Conservation (phyloP, 306 rosid genomes). For the Malus domestica region DNA sequence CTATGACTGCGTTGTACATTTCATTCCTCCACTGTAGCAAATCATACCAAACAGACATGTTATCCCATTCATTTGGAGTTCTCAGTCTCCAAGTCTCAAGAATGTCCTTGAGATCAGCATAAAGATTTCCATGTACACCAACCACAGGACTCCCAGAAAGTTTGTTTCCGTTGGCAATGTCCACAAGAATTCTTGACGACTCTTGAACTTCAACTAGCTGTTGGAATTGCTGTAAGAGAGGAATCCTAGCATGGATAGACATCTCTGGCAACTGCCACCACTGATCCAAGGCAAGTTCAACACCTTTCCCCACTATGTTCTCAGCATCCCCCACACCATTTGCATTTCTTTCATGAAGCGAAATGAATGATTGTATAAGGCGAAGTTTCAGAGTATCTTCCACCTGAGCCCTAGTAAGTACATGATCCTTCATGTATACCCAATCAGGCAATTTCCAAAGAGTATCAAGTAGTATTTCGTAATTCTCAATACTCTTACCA, state of each 20-base stretch:
- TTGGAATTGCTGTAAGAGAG: conserved; percentile 97
- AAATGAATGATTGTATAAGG: conserved; percentile 79
- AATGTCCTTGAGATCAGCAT: conserved; percentile 96
- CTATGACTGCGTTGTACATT: conserved; percentile 90
- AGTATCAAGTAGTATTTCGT: conserved; percentile 88
- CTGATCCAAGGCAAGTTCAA: conserved; percentile 92
- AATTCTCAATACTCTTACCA: conserved; percentile 92
- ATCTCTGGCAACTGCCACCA: conserved; percentile 99
- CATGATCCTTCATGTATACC: conserved; percentile 93
- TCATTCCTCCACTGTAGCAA: conserved; percentile 99
- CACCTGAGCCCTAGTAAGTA: conserved; percentile 96
- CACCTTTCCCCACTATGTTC: conserved; percentile 82
- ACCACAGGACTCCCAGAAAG: conserved; percentile 59
- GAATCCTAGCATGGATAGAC: conserved; percentile 95
- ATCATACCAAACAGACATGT: conserved; percentile 97
- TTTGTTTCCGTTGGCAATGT: conserved; percentile 84
- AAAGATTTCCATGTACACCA: conserved; percentile 84
- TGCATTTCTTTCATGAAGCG: conserved; percentile 82
- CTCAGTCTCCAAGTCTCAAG: conserved; percentile 99
- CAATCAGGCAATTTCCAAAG: conserved; percentile 98
- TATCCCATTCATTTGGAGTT: conserved; percentile 98
- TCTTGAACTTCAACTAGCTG: conserved; percentile 99
- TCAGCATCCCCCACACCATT: conserved; percentile 94
- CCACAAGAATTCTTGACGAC: conserved; percentile 69
- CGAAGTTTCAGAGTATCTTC: conserved; percentile 97